Evolutionary conservation across 441 rosid species (phyloP).

Genomic region (Aleurites moluccanus): DNA sequence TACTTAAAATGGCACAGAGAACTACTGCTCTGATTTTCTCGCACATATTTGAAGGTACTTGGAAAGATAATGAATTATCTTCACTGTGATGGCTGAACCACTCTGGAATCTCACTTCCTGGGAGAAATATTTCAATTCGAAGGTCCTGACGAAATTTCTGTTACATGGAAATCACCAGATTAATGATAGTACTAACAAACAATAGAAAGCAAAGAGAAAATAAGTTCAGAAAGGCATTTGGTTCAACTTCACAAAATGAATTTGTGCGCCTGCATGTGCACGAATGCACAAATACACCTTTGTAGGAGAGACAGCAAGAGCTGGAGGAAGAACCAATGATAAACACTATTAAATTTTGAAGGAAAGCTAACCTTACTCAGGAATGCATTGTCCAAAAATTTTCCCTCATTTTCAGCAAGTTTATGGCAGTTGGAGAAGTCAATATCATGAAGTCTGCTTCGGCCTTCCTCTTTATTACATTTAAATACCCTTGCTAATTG

Average conservation of each 20-base stretch:
- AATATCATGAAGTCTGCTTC: constrained; percentile 13
- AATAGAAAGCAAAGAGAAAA: background rate
- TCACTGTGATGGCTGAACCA: constrained; percentile 12
- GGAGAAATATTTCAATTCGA: constrained; percentile 21
- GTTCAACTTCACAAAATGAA: background rate
- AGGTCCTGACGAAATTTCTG: constrained; percentile 20
- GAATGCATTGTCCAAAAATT: background rate
- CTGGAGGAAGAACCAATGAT: background rate
- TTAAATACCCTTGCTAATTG: constrained; percentile 11
- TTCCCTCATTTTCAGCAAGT: constrained; percentile 13
- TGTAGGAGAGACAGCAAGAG: background rate
- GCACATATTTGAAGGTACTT: background rate
- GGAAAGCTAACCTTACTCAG: constrained; percentile 10
- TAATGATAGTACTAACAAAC: background rate
- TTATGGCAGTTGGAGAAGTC: constrained; percentile 24
- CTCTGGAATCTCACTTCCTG: constrained; percentile 20
- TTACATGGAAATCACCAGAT: background rate
- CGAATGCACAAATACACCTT: background rate
- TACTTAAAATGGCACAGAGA: constrained; percentile 22
- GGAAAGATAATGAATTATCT: constrained; percentile 7
- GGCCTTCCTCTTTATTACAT: constrained; percentile 9
- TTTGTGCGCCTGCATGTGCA: background rate
- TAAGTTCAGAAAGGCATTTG: background rate
- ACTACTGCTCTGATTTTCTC: constrained; percentile 17
- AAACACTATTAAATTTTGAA: background rate